Base-by-base conservation (phyloP, 495 filamentous ascomycete species). In the Parachaetomium inaequale region DNA sequence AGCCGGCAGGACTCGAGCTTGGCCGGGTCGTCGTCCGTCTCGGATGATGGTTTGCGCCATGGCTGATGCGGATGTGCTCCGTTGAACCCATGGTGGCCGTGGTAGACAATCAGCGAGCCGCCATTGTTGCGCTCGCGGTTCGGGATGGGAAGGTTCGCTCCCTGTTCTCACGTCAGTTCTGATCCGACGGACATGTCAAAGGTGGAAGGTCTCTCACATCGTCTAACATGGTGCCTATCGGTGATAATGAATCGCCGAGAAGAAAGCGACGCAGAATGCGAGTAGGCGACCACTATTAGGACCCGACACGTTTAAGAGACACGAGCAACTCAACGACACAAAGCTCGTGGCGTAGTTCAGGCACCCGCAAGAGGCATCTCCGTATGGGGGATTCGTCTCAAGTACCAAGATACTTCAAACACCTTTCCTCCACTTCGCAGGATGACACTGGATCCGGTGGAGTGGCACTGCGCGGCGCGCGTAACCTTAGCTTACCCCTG, bases 71-170 rank as follows among this genome's bases (percentile, higher is more conserved):
- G n/a, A n/a, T n/a, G n/a, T n/a, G n/a, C n/a, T n/a, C n/a, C n/a
- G n/a, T n/a, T n/a, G n/a, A n/a, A n/a, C n/a, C n/a, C n/a, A n/a
- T n/a, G 42, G 19, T 46, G 42, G 3, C 42, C 42, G n/a, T 17
- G 19, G 15, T 40, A 59, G 0, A 59, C 46, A 43, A 51, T 31
- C n/a, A 59, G 21, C 10, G 23, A 28, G 14, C 57, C 46, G 15
- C 57, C 57, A 28, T 51, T n/a, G 45, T 59, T 59, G 12, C 57
- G 57, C 32, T 51, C 57, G 3, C 31, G 42, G 56, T 47, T 50
- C 6, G 57, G 57, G 12, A 59, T 59, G 19, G 57, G 57, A 14
- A 59, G 57, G 25, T 59, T 51, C 8, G 43, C 6, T n/a, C 57
- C 57, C 40, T 59, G 21, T 17, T 36, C 23, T 21, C 8, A n/a